Conservation (phyloP, 176 grass and related monocot genomes). For the Rhynchospora tenuis region DNA sequence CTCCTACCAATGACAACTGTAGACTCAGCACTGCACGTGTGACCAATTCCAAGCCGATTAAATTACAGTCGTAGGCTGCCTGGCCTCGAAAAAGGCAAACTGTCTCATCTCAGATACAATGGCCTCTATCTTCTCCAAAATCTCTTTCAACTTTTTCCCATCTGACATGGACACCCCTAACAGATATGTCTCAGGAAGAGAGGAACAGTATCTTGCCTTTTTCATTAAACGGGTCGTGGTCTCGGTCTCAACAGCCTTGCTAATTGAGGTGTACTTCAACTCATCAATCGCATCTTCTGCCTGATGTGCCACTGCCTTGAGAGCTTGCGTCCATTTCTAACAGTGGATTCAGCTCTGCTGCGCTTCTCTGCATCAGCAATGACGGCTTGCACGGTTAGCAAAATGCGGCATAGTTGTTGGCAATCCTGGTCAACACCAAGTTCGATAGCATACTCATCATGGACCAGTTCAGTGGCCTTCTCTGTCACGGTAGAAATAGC, state of each 20-base stretch:
- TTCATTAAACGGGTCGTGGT: neutral
- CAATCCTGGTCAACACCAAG: neutral
- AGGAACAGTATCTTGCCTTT: neutral
- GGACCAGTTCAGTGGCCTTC: neutral
- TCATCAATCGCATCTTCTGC: neutral
- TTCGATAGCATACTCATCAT: too few species aligned
- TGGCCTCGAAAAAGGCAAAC: neutral
- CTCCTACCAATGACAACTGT: neutral
- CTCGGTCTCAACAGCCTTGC: neutral
- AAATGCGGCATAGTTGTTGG: neutral
- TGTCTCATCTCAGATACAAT: neutral
- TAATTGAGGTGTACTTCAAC: neutral
- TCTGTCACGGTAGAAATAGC: neutral
- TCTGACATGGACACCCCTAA: neutral
- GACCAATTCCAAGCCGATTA: neutral
- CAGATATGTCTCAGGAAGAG: neutral
- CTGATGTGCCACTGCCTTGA: neutral
- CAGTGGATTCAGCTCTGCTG: neutral
- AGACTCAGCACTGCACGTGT: neutral
- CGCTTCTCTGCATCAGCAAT: neutral
- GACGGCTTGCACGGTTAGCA: neutral
- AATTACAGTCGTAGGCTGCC: neutral
- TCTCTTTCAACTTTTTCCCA: neutral
- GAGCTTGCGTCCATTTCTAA: neutral
- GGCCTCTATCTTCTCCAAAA: neutral